Conservation (phyloP, 495 filamentous ascomycete genomes). For the Podospora pseudopauciseta region DNA sequence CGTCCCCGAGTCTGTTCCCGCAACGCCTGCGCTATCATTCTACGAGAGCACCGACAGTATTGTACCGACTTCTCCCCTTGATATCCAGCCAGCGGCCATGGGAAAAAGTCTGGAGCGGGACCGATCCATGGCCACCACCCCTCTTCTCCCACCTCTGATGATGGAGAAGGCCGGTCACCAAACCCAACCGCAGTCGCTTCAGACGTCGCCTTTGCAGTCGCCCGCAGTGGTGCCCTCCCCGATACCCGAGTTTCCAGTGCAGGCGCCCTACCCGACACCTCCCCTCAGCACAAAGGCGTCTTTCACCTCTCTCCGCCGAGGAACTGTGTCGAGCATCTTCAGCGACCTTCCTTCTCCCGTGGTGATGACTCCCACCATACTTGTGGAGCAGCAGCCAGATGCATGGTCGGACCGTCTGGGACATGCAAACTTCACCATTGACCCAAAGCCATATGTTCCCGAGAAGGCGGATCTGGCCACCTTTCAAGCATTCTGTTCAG, state of each 20-base stretch:
- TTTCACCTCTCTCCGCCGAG: constrained; percentile 64
- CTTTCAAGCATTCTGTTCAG: constrained; percentile 63
- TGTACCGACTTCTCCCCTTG: constrained; percentile 44
- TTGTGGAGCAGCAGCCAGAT: constrained; percentile 63
- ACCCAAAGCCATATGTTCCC: constrained; percentile 74
- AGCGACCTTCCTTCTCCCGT: constrained; percentile 47
- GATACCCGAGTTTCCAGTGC: constrained; percentile 26
- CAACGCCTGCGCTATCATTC: constrained; percentile 63
- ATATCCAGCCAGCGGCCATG: constrained; percentile 57
- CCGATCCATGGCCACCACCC: constrained; percentile 66
- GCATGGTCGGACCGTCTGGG: constrained; percentile 79
- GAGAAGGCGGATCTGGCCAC: constrained; percentile 53
- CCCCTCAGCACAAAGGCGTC: constrained; percentile 79
- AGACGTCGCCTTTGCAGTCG: constrained; percentile 78
- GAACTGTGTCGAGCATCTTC: constrained; percentile 32
- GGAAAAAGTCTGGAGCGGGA: constrained; percentile 52
- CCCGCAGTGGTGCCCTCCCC: constrained; percentile 52
- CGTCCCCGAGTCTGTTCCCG: constrained; percentile 54
- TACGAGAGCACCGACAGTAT: constrained; percentile 57
- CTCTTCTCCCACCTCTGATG: constrained; percentile 76
- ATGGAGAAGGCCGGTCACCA: constrained; percentile 42
- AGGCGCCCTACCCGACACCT: constrained; percentile 58
- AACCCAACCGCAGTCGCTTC: constrained; percentile 38
- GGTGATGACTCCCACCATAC: constrained; percentile 24
- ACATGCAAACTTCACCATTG: constrained; percentile 88